Evolutionary conservation across 2,329 filamentous ascomycete genomes (phyloP), one percentile per base, ranked within the genome.

Genomic region (Fusarium lyarnte): DNA sequence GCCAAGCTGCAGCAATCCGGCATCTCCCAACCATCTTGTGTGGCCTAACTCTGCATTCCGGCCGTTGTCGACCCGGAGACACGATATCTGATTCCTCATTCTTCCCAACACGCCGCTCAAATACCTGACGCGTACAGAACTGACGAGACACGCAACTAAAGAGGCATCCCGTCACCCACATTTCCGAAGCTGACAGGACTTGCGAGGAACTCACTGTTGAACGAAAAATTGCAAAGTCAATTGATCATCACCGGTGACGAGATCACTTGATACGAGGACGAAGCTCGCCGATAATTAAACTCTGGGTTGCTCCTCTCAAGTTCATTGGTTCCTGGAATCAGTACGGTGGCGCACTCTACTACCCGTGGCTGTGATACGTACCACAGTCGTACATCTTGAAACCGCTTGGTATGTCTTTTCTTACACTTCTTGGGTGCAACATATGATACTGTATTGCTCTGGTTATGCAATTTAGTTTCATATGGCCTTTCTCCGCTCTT

Each of bases 331-430:
- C 61, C 54, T 57, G 33, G 33, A 58, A 70, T 71, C 64, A 78
- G 72, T 76, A 58, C 70, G 58, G 76, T 77, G 76, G 75, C 69
- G 68, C 67, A 35, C 31, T 57, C 61, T 41, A 39, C 68, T 72
- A 66, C 75, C 67, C 58, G 74, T 64, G 58, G 58, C 58, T 49
- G 74, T 63, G 64, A 74, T 77, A 76, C 76, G 69, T 72, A 66
- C 72, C 61, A 52, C 52, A 36, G 58, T 59, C 39, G 47, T 61
- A 66, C 74, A 45, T 43, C 45, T 63, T 64, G 51, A 63, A 69
- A 53, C 51, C 23, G 42, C 59, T 38, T 61, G 67, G 71, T 73
- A 73, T 57, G 71, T 51, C 54, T 57, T 61, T 65, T 53, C 23
- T 63, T 45, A 33, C 52, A 55, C 60, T 58, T 38, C 46, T 31